Evolutionary conservation across 2,329 filamentous ascomycete genomes (phyloP).

Genomic region (Bipolaris zeicola): DNA sequence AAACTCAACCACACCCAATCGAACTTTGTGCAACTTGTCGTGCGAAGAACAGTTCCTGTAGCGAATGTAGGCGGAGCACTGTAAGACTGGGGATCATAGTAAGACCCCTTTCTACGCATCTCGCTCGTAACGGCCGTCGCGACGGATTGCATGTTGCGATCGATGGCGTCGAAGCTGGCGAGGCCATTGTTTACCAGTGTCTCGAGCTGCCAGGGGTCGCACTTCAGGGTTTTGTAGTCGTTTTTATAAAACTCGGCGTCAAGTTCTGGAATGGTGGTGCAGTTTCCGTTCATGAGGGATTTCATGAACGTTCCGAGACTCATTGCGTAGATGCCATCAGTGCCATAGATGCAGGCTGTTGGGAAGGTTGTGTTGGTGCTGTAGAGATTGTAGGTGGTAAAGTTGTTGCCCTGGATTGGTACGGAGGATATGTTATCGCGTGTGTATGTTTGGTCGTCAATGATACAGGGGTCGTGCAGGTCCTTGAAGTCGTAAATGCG

Average conservation of each 20-base stretch:
- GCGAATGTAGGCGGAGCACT: neutral
- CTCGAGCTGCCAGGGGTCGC: neutral
- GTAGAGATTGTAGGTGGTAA: too few species aligned
- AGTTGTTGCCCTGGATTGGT: too few species aligned
- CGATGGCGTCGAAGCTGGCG: neutral
- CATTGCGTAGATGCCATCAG: neutral
- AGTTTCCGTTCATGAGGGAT: neutral
- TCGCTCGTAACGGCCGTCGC: neutral
- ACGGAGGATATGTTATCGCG: too few species aligned
- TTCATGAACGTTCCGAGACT: neutral
- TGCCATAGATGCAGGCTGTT: neutral
- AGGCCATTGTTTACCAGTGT: neutral
- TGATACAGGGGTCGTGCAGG: too few species aligned
- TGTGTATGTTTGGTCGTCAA: too few species aligned
- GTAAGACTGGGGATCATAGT: neutral
- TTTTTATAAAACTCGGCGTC: too few species aligned
- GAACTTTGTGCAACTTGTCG: neutral
- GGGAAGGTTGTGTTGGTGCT: too few species aligned
- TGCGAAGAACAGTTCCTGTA: neutral
- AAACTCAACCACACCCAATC: neutral
- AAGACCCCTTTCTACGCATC: neutral
- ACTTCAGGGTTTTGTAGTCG: neutral
- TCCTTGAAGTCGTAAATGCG: neutral
- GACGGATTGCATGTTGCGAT: neutral
- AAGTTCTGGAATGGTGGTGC: neutral